Base-by-base conservation (phyloP, 768 basidiomycete genomes). In the Lactifluus pinguis region DNA sequence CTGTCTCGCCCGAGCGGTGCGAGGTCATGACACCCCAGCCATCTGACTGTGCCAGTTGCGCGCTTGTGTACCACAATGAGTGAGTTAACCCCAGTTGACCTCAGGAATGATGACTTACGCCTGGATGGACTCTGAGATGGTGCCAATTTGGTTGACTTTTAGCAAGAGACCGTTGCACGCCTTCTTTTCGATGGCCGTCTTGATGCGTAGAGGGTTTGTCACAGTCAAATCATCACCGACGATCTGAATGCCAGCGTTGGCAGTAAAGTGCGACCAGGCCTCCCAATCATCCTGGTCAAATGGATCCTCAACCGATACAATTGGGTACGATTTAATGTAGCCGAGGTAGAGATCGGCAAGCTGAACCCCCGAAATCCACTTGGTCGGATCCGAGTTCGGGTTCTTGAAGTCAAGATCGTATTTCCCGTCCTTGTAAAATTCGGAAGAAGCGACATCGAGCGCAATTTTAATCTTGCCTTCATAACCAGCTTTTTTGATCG, bases 281-380 rank as follows among this genome's bases (percentile, higher is more conserved):
- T 92, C 93, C 92, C 93, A 98, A 78, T 99, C 97, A 72, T 99
- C 97, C 79, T 99, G 95, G 76, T 98, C 95, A 77, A 99, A 99
- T 73, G 97, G 95, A 75, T 99, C 97, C 77, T 95, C 94, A 68
- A 95, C 83, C 36, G 92, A 94, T 59, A 92, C 83, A 66, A 98
- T 98, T 62, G 95, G 94, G 80, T 98, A 98, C 77, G 95, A 88
- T 76, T 92, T 80, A 72, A 89, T 76, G 72, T 92, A 91, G 68
- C 78, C 70, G 67, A 93, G 73, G 82, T 98, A 99, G 69, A 95
- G 78, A 54, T 94, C 89, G 25, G 93, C 95, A 70, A 99, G 92
- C 78, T 98, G 83, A 54, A 79, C 77, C 66, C 95, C 97, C 41
- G 89, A 79, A 76, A 98, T 88, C 92, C 91, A 97, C 76, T 98